phyloP scores from a whole-genome alignment of 257 asterid genomes.

The Buddleja alternifolia region DNA sequence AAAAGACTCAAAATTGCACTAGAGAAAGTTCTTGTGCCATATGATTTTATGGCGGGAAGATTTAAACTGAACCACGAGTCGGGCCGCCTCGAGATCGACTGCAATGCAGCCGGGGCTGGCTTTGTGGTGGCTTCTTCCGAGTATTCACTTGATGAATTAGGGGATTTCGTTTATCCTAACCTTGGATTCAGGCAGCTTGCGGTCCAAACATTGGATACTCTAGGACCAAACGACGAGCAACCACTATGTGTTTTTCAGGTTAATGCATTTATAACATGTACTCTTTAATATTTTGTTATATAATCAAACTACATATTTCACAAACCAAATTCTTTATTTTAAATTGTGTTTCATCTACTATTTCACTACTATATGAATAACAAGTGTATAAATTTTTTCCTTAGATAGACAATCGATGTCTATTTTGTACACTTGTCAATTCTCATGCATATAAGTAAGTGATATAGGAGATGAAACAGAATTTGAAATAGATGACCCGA shows the following conservation, averaged over 20 bases:
- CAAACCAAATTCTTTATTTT: no score
- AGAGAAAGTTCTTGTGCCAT: background rate
- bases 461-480: no score
- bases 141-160: constrained; percentile 44
- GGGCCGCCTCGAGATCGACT: constrained; percentile 53
- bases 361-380: background rate
- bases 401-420: no score
- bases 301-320: no score
- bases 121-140: constrained; percentile 54
- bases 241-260: constrained; percentile 60
- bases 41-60: background rate
- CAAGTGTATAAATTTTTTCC: no score
- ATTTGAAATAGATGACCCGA: no score
- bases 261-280: no score
- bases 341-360: no score
- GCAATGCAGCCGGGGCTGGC: constrained; percentile 53
- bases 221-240: constrained; percentile 45
- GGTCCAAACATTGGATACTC: constrained; percentile 30
- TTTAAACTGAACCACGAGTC: constrained; percentile 33
- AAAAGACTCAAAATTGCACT: no score
- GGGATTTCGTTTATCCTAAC: constrained; percentile 54
- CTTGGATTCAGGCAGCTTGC: constrained; percentile 54
- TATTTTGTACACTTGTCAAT: no score
- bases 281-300: no score
- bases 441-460: no score